phyloP scores from a whole-genome alignment of 768 basidiomycete genomes.

The Amanita thiersii region DNA sequence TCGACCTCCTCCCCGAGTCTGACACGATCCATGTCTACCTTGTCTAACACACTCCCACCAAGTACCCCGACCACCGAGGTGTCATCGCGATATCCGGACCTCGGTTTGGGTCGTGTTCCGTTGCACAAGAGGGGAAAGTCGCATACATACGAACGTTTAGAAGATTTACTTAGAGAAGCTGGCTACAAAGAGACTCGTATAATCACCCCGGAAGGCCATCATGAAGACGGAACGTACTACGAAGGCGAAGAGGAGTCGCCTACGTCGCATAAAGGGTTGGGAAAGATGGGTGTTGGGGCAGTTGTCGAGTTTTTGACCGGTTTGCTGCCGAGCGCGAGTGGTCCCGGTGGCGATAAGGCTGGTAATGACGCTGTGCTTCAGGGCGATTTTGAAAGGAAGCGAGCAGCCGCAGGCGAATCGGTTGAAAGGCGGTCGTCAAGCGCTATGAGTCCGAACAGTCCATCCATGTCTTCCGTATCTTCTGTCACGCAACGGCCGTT shows the following conservation, averaged over 20 bases:
- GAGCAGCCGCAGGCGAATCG: slow-evolving; percentile 1
- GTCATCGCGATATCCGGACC: slow-evolving; percentile 46
- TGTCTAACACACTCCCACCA: slow-evolving; percentile 33
- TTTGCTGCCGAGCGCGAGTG: slow-evolving; percentile 39
- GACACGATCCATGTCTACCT: slow-evolving; percentile 32
- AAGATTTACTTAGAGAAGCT: slow-evolving; percentile 78
- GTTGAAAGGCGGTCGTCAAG: slow-evolving; percentile 8
- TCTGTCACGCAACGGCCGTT: neutral
- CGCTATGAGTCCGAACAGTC: slow-evolving; percentile 3
- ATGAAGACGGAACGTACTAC: slow-evolving; percentile 23
- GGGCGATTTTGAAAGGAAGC: slow-evolving; percentile 11
- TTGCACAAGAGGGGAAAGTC: slow-evolving; percentile 75
- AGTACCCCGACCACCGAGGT: slow-evolving; percentile 28
- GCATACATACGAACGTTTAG: slow-evolving; percentile 74
- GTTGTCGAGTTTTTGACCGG: slow-evolving; percentile 64
- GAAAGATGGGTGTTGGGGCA: slow-evolving; percentile 41
- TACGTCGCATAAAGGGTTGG: slow-evolving; percentile 10
- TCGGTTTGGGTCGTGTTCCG: slow-evolving; percentile 54
- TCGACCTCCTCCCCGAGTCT: slow-evolving; percentile 31
- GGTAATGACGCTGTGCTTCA: too few species aligned
- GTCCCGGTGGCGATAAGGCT: too few species aligned
- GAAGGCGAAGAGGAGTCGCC: slow-evolving; percentile 17
- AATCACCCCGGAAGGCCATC: slow-evolving; percentile 78
- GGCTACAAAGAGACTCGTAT: slow-evolving; percentile 92
- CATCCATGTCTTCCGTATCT: neutral